A percentile compares a stretch with the other conserved stretches of the same genome.
phyloP scores from a whole-genome alignment of 1,284 basidiomycete species.

The Ustilago hordei region DNA sequence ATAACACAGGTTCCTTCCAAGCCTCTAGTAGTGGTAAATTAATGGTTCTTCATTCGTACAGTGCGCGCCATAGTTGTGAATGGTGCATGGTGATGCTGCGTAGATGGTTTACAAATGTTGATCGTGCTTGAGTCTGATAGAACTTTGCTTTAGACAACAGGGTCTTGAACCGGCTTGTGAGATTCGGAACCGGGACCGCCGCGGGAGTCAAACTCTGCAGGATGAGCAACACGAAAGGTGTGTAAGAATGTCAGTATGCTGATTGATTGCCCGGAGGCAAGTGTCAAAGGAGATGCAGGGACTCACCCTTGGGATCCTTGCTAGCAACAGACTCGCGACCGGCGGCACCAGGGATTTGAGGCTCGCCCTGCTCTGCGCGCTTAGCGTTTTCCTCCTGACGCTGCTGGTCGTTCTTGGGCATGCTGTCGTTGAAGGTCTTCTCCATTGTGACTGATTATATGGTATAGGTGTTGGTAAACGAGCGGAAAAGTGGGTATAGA shows the following conservation, averaged over 20 bases:
- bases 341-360: conserved; percentile 49
- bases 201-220: conserved; percentile 50
- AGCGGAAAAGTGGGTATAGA: not conserved
- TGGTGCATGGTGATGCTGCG: conserved; percentile 1
- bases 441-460: conserved; percentile 31
- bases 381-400: conserved; percentile 48
- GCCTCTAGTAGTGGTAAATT: conserved; percentile 4
- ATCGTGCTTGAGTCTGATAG: not conserved
- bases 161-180: conserved; percentile 55
- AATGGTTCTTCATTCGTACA: conserved; percentile 14
- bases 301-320: conserved; percentile 55
- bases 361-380: conserved; percentile 47
- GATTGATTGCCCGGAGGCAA: not conserved
- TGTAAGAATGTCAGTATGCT: not conserved
- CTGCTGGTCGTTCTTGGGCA: conserved; percentile 37
- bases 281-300: not conserved
- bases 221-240: not conserved
- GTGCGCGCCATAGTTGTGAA: not conserved
- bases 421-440: conserved; percentile 55
- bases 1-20: not conserved
- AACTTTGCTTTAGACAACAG: conserved; percentile 27
- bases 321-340: conserved; percentile 47
- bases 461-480: not conserved
- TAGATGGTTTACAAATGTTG: not conserved
- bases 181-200: conserved; percentile 55